phyloP scores from a whole-genome alignment of 257 asterid genomes.

The Primulina tabacum region DNA sequence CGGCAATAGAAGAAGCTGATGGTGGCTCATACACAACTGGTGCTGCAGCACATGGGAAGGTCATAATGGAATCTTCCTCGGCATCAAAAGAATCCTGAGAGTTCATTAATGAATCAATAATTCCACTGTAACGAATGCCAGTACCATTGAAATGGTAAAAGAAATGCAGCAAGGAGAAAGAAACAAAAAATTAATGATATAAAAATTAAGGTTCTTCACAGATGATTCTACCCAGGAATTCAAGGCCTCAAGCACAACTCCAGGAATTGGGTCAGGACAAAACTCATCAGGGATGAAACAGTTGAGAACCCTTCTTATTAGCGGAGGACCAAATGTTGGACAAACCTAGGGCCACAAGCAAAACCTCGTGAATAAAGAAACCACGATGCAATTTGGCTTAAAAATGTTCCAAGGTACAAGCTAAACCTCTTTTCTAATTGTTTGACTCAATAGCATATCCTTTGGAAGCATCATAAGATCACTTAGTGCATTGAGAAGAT shows the following conservation, averaged over 20 bases:
- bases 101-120: slow-evolving; percentile 4
- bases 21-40: slow-evolving; percentile 58
- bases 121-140: not conserved
- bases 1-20: slow-evolving; percentile 37
- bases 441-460: slow-evolving; percentile 65
- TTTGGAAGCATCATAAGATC: slow-evolving; percentile 97
- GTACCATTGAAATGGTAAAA: not conserved
- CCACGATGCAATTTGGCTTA: not conserved
- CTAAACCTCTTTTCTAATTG: slow-evolving; percentile 69
- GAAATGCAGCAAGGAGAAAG: not conserved
- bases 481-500: slow-evolving; percentile 75
- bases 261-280: slow-evolving; percentile 71
- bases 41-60: slow-evolving; percentile 62
- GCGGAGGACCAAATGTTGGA: slow-evolving; percentile 57
- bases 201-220: not conserved
- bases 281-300: slow-evolving; percentile 72
- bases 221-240: slow-evolving; percentile 52
- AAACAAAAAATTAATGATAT: not conserved
- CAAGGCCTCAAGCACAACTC: slow-evolving; percentile 61
- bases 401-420: slow-evolving; percentile 18
- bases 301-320: slow-evolving; percentile 65
- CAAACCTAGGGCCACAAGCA: slow-evolving; percentile 49
- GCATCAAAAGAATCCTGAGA: slow-evolving; percentile 45
- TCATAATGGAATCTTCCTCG: slow-evolving; percentile 43
- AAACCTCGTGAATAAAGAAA: slow-evolving; percentile 12